These are phyloP conservation scores for Leucocoprinus leucothites DNA, from an alignment of 768 basidiomycete genomes.

Conservation along the genomic window DNA sequence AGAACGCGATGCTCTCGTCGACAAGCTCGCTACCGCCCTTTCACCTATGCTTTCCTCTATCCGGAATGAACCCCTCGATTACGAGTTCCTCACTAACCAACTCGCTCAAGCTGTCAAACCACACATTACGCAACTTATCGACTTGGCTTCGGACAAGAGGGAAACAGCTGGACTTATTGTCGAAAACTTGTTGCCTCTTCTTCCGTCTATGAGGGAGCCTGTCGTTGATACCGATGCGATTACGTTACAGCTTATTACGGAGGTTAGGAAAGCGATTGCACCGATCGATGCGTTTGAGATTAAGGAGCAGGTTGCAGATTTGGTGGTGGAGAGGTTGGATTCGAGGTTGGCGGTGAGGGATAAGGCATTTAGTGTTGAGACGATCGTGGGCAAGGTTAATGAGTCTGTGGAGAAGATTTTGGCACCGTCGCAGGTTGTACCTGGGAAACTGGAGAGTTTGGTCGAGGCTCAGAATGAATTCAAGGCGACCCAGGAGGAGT, in stretches of 20 bases:
- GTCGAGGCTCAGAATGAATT: not conserved
- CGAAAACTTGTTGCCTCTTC: conserved; percentile 62
- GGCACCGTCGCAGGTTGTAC: conserved; percentile 10
- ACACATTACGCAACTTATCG: conserved; percentile 84
- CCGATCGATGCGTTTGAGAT: conserved; percentile 84
- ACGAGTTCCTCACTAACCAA: conserved; percentile 70
- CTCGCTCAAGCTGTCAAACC: conserved; percentile 86
- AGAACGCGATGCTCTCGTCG: conserved; percentile 58
- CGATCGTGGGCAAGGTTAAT: conserved; percentile 49
- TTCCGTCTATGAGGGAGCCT: conserved; percentile 42
- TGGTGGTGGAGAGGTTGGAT: conserved; percentile 83
- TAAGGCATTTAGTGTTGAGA: conserved; percentile 62
- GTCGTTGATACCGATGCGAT: conserved; percentile 53
- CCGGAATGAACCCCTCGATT: conserved; percentile 69
- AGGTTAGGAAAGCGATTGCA: conserved; percentile 68
- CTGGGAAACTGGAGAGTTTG: conserved; percentile 1
- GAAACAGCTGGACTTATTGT: conserved; percentile 84
- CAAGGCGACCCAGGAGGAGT: conserved; percentile 1
- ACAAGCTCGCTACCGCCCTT: conserved; percentile 55
- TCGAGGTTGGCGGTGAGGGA: conserved; percentile 78
- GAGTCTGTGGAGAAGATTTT: conserved; percentile 44
- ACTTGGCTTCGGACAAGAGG: conserved; percentile 83
- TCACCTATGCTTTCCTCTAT: conserved; percentile 59
- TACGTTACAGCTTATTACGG: conserved; percentile 56
- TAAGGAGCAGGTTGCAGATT: conserved; percentile 85